phyloP scores from a whole-genome alignment of 495 filamentous ascomycete species.

The Cercophora samala region DNA sequence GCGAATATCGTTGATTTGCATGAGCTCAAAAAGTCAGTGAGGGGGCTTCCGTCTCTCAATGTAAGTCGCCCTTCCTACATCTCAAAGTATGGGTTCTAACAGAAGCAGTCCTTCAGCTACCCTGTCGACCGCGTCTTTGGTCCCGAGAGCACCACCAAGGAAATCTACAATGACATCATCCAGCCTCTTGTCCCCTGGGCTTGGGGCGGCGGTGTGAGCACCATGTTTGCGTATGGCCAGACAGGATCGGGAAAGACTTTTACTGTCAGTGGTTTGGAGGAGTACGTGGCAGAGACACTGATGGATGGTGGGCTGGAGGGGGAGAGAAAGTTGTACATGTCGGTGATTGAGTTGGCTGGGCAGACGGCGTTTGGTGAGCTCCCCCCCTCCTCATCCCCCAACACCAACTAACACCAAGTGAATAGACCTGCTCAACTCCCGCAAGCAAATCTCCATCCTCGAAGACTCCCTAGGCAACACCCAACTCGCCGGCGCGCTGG shows the following conservation, averaged over 20 bases:
- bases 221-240: constrained; percentile 48
- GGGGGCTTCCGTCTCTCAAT: constrained; percentile 18
- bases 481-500: constrained; percentile 26
- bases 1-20: constrained; percentile 22
- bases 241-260: constrained; percentile 49
- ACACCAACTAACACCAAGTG: background rate
- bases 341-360: constrained; percentile 27
- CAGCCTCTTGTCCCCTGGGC: constrained; percentile 28
- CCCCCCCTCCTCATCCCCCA: background rate
- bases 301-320: constrained; percentile 25
- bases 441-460: constrained; percentile 29
- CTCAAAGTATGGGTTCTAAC: too few relatives aligned
- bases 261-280: constrained; percentile 35
- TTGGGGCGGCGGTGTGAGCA: constrained; percentile 27
- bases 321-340: constrained; percentile 23
- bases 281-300: constrained; percentile 24
- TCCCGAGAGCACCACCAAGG: constrained; percentile 14
- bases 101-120: constrained; percentile 20
- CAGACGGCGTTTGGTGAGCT: constrained; percentile 19
- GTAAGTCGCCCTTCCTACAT: too few relatives aligned
- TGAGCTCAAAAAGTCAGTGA: constrained; percentile 18
- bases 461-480: constrained; percentile 28
- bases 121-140: constrained; percentile 26
- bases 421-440: constrained; percentile 26
- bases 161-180: constrained; percentile 25